These are phyloP conservation scores for Ophiostoma ips DNA, from an alignment of 2,329 filamentous ascomycete species.

Conservation along the genomic window DNA sequence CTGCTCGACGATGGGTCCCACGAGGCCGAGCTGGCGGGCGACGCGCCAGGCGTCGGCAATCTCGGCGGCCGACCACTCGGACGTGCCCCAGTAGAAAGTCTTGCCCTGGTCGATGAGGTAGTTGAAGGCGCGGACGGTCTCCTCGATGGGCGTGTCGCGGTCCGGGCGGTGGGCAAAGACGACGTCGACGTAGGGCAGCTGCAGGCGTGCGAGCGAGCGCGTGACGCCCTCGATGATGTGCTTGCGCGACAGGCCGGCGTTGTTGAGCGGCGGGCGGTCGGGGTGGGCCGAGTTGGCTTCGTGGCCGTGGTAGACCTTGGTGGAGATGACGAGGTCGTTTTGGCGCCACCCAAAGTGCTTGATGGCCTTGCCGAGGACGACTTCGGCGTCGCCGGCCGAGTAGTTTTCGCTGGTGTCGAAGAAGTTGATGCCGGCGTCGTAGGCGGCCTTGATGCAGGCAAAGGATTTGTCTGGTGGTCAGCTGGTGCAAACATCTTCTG, in stretches of 20 bases:
- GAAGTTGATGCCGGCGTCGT: slow-evolving; percentile 48
- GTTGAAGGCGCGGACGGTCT: slow-evolving; percentile 58
- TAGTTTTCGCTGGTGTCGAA: slow-evolving; percentile 50
- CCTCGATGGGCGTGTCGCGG: slow-evolving; percentile 54
- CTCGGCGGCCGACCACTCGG: slow-evolving; percentile 56
- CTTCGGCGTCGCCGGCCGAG: slow-evolving; percentile 33
- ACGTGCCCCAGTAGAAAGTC: slow-evolving; percentile 60
- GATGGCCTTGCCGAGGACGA: slow-evolving; percentile 38
- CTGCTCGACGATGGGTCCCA: slow-evolving; percentile 53
- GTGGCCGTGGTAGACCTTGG: slow-evolving; percentile 24
- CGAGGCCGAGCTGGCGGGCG: slow-evolving; percentile 44
- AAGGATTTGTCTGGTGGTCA: slow-evolving; percentile 20
- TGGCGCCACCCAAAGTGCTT: slow-evolving; percentile 39
- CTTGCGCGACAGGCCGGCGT: slow-evolving; percentile 45
- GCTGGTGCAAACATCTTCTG: not conserved
- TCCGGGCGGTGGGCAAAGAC: slow-evolving; percentile 59
- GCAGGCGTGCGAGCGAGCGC: slow-evolving; percentile 41
- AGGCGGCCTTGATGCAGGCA: slow-evolving; percentile 48
- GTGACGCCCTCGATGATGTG: slow-evolving; percentile 47
- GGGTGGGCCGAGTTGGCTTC: slow-evolving; percentile 9
- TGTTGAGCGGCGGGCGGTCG: slow-evolving; percentile 32
- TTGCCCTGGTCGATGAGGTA: slow-evolving; percentile 53
- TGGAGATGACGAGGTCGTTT: slow-evolving; percentile 40
- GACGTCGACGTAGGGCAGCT: slow-evolving; percentile 50
- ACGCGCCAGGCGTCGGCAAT: slow-evolving; percentile 48